Base-by-base conservation (phyloP, 2,329 filamentous ascomycete genomes). In the Trichoderma asperellum region DNA sequence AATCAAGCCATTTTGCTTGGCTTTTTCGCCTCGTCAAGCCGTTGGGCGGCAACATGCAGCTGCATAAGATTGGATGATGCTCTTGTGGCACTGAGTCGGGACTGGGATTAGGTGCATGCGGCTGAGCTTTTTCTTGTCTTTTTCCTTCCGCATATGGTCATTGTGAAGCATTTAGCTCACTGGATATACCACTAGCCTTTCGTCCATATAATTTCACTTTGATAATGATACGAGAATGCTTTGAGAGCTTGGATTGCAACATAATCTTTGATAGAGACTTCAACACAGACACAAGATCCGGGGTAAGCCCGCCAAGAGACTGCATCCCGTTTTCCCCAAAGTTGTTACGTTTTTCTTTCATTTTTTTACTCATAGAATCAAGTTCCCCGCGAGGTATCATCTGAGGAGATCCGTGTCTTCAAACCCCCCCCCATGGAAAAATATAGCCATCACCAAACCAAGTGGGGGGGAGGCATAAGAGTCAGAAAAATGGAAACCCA, bases 1-100 rank as follows among this genome's bases (percentile, higher is more conserved):
- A 67, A 49, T 34, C 49, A 40, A 21, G 63, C 63, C 63, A 55
- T 58, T 49, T 66, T 49, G 37, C 63, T 66, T 52, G 37, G 61
- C 61, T 32, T 16, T 52, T 18, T 21, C 37, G 34, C 37, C 37
- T 34, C n/a, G 24, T 67, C n/a, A 40, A 35, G 29, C 53, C 14
- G 21, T 21, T 55, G 40, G 49, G 61, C 37, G 61, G 57, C 8
- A 35, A n/a, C 27, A 0, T 43, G 35, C 57, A 59, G n/a, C 35
- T 29, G 29, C 40, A 35, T 40, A 43, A 21, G 63, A 57, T 52
- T 24, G 53, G 53, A 32, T 32, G 16, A 18, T 12, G 47, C 8
- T 59, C 21, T 3, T 18, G 35, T 18, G 7, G 29, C 32, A 6
- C 32, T 49, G 7, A 49, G n/a, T n/a, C 21, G n/a, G 35, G 14